Percentiles rank a stretch among this genome's conserved stretches.
phyloP scores from a whole-genome alignment of 1,284 basidiomycete species.

The Leccinum solheimii region DNA sequence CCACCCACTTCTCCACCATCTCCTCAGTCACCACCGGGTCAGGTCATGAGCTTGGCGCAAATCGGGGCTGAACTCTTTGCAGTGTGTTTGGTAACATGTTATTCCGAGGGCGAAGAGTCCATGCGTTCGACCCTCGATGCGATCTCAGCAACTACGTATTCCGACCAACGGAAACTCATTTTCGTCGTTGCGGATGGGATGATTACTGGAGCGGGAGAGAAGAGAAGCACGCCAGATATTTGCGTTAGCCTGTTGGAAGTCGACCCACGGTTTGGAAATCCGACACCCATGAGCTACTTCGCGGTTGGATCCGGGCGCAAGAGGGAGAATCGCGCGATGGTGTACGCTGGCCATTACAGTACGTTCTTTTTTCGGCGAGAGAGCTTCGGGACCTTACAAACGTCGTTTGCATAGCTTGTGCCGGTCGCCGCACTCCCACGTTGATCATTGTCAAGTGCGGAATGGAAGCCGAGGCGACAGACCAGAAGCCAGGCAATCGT shows the following conservation, averaged over 20 bases:
- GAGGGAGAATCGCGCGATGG: conserved; percentile 93
- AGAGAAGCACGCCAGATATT: conserved; percentile 93
- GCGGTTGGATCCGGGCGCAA: conserved; percentile 91
- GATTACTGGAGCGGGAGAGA: conserved; percentile 97
- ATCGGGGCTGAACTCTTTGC: conserved; percentile 95
- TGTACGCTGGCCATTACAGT: conserved; percentile 99
- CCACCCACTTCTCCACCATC: conserved; percentile 50
- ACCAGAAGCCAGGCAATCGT: conserved; percentile 96
- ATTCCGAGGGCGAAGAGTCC: conserved; percentile 95
- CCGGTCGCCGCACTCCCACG: conserved; percentile 91
- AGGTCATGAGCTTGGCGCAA: conserved; percentile 79
- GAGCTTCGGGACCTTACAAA: neutral
- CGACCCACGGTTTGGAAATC: conserved; percentile 95
- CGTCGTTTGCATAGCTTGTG: conserved; percentile 50
- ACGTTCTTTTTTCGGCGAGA: conserved; percentile 38
- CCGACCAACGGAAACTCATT: conserved; percentile 88
- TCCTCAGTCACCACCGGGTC: conserved; percentile 44
- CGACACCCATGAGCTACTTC: conserved; percentile 91
- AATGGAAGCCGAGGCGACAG: conserved; percentile 78
- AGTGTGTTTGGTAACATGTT: conserved; percentile 95
- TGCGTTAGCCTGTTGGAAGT: conserved; percentile 92
- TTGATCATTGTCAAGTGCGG: conserved; percentile 98
- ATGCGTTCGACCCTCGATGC: conserved; percentile 91
- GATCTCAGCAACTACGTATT: conserved; percentile 88
- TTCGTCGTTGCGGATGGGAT: conserved; percentile 98